phyloP scores from a whole-genome alignment of 2,329 filamentous ascomycete genomes.

The Alternaria panax region DNA sequence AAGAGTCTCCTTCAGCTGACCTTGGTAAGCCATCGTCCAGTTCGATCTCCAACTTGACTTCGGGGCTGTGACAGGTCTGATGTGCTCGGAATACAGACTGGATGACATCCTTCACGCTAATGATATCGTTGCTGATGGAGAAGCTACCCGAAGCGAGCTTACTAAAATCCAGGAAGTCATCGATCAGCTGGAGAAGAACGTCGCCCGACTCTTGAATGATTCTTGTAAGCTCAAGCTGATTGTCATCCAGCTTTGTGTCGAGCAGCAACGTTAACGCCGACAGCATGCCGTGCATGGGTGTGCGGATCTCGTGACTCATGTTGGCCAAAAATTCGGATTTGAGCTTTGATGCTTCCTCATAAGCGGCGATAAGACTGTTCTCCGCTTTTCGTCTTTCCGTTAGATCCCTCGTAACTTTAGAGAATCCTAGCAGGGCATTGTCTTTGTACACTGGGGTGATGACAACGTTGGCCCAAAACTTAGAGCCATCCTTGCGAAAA shows the following conservation, averaged over 20 bases:
- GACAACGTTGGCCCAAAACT: conserved; percentile 67
- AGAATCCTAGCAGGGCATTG: conserved; percentile 63
- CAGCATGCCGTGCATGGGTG: conserved; percentile 69
- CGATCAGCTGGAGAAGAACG: conserved; percentile 67
- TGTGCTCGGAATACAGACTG: conserved; percentile 61
- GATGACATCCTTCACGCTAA: conserved; percentile 58
- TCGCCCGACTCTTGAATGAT: conserved; percentile 68
- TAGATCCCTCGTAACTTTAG: conserved; percentile 66
- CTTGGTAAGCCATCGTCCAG: conserved; percentile 59
- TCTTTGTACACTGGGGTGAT: conserved; percentile 64
- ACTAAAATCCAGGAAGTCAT: conserved; percentile 72
- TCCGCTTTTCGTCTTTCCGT: conserved; percentile 65
- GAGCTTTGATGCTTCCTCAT: conserved; percentile 68
- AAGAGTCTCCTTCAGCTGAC: conserved; percentile 63
- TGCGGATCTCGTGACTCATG: conserved; percentile 71
- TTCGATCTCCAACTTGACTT: conserved; percentile 56
- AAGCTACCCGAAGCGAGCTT: conserved; percentile 68
- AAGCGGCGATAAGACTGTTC: conserved; percentile 63
- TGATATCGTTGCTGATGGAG: conserved; percentile 61
- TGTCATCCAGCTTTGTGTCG: conserved; percentile 60
- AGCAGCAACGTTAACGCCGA: conserved; percentile 65
- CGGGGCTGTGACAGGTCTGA: conserved; percentile 56
- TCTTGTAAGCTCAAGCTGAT: conserved; percentile 64
- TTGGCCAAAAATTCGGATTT: conserved; percentile 69
- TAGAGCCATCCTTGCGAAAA: conserved; percentile 64